Conservation (phyloP, 225 moss, liverwort and hornwort species). For the Lunularia cruciata region DNA sequence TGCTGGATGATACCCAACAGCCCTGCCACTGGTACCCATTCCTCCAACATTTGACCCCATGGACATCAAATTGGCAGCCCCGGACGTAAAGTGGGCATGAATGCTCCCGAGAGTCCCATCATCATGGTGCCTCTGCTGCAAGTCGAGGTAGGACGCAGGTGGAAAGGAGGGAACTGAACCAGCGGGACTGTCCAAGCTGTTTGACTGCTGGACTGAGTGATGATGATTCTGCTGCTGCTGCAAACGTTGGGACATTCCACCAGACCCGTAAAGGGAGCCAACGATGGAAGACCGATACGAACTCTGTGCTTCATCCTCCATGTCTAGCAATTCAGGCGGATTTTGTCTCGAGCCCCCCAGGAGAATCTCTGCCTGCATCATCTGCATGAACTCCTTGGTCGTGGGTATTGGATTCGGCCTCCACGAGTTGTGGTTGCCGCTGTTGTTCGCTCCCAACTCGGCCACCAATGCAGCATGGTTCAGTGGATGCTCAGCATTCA, state of each 20-base stretch:
- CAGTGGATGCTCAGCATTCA: conserved; percentile 2
- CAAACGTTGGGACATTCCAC: not conserved
- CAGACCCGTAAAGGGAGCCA: not conserved
- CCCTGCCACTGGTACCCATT: not conserved
- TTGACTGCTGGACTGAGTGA: conserved; percentile 11
- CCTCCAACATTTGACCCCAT: not conserved
- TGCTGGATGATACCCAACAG: not conserved
- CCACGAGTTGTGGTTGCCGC: not conserved
- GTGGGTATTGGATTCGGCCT: not conserved
- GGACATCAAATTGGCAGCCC: not conserved
- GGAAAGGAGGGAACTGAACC: not conserved
- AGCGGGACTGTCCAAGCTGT: conserved; percentile 4
- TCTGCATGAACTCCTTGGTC: conserved; percentile 19
- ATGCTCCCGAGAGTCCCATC: conserved; percentile 14
- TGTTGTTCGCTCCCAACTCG: conserved; percentile 8
- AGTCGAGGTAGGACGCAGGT: conserved; percentile 20
- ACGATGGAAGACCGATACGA: conserved; percentile 49
- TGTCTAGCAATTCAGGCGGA: conserved; percentile 38
- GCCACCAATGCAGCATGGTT: not conserved
- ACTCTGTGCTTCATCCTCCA: conserved; percentile 81
- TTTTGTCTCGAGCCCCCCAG: conserved; percentile 18
- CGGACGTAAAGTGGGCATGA: conserved; percentile 9
- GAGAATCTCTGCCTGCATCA: conserved; percentile 28
- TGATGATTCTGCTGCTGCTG: conserved; percentile 15
- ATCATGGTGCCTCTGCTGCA: conserved; percentile 6